Base-by-base conservation (phyloP, 73 alveolate genomes). In the Blepharisma stoltei region DNA sequence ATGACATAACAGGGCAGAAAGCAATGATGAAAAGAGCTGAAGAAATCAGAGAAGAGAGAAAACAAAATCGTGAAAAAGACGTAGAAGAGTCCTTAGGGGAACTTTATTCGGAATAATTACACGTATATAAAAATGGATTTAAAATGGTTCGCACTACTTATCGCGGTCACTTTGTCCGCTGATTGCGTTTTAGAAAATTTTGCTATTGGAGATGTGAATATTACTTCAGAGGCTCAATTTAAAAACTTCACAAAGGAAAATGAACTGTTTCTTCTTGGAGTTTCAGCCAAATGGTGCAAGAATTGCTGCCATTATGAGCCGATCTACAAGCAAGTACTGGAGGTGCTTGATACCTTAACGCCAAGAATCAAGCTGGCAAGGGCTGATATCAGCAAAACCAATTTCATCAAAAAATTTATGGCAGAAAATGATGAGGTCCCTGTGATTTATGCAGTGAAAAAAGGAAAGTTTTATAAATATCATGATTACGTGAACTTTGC, bases 11-110 rank as follows among this genome's bases (percentile, higher is more conserved):
- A 60, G 73, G 73, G 47, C 14, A 14, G 5, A n/a, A 25, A 9
- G 73, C 73, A 20, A 60, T 60, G 73, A 60, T 60, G 73, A 25
- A n/a, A n/a, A n/a, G 73, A 60, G 73, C 73, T 14, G 73, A 60
- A 5, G 73, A 60, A 60, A 60, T 60, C 46, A n/a, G 73, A 60
- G 73, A n/a, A 60, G 73, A 60, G 23, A 0, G 73, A 60, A 25
- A 14, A 5, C 14, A 60, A 60, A 60, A 60, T 2, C 38, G 73
- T 14, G 73, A 32, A 32, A 32, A 32, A 32, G 41, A 32, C 41
- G 41, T 32, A 32, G 41, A 32, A 32, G 41, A 32, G 41, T 32
- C 41, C 41, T 32, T 32, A 32, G 41, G 41, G 41, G 41, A 32
- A 32, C 41, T 32, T 32, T 32, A 32, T 32, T 3, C 41, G 41